Conservation (phyloP, 1,284 basidiomycete species). For the Rhodotorula glutinis region DNA sequence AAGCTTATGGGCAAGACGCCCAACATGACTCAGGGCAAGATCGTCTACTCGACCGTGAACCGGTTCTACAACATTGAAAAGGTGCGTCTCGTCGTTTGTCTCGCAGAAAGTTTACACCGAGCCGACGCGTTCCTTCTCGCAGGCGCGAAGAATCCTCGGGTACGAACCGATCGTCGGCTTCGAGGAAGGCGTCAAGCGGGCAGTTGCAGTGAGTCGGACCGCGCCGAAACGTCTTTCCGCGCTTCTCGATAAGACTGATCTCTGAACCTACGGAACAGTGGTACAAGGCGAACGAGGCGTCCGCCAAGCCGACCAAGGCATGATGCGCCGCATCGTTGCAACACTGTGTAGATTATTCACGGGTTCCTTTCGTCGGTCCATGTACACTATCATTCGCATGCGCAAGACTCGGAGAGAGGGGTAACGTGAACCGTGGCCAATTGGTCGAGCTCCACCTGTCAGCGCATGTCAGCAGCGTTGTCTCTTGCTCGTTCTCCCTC, state of each 20-base stretch:
- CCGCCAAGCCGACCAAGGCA: constrained; percentile 10
- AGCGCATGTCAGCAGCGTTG: too few relatives aligned
- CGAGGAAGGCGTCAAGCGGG: constrained; percentile 78
- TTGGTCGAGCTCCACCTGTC: too few relatives aligned
- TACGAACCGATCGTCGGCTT: constrained; percentile 89
- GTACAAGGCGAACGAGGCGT: constrained; percentile 40
- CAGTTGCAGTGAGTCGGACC: constrained; percentile 54
- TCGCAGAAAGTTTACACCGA: not conserved
- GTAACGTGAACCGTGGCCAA: too few relatives aligned
- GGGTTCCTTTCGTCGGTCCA: not conserved
- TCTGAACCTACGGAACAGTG: too few relatives aligned
- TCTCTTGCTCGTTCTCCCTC: too few relatives aligned
- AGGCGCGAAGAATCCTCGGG: constrained; percentile 77
- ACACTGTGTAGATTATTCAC: not conserved
- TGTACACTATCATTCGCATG: not conserved
- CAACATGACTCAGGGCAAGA: constrained; percentile 85
- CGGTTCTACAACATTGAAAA: constrained; percentile 96
- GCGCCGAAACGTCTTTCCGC: too few relatives aligned
- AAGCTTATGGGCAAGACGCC: constrained; percentile 72
- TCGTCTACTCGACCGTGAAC: constrained; percentile 54
- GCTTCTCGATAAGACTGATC: too few relatives aligned
- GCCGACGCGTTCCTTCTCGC: not conserved
- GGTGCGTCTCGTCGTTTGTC: constrained; percentile 27
- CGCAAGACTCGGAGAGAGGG: too few relatives aligned
- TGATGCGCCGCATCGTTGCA: not conserved